Base-by-base conservation (phyloP, 169 alveolate species). In the Cryptosporidium bovis region DNA sequence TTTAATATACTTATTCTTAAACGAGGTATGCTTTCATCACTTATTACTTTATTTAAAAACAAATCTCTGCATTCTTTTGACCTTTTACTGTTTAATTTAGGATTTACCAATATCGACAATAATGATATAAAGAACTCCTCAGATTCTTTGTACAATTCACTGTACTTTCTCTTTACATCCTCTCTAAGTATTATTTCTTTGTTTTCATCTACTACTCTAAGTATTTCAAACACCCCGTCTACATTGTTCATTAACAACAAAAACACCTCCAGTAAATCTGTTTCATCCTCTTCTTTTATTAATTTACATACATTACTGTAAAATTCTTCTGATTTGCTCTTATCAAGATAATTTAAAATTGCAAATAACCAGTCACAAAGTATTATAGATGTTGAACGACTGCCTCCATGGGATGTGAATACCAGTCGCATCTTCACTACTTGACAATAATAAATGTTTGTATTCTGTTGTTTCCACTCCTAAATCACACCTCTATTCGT, bases 301-400 rank as follows among this genome's bases (percentile, higher is more conserved):
- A 77, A 50, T n/a, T 60, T 53, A 62, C 87, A 77, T 5, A 77
- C 87, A 33, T 60, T 56, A 4, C 33, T 31, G 50, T 77, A 77
- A 50, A 77, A 62, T 29, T 16, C n/a, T 27, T 56, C 64, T 3
- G 69, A 77, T 58, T 40, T 77, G 40, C 6, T 31, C 51, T 62
- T 77, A 40, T 77, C 71, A 18, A 77, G 50, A 60, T 40, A 77
- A 29, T 77, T 71, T 27, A 77, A 36, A 34, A 77, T 34, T 20
- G 71, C 51, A 36, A 77, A 62, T 29, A 77, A 3, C 87, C 87
- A 77, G 71, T 77, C 87, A 29, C 87, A 77, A n/a, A 77, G 29
- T n/a, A 77, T 18, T 20, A 77, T 36, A 1, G 77, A 77, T 10
- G 71, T 62, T 58, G 87, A 77, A 27, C 87, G 87, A 24, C 69